Evolutionary conservation across 129 eudicot species (phyloP).

Genomic region (Flaveria linearis): DNA sequence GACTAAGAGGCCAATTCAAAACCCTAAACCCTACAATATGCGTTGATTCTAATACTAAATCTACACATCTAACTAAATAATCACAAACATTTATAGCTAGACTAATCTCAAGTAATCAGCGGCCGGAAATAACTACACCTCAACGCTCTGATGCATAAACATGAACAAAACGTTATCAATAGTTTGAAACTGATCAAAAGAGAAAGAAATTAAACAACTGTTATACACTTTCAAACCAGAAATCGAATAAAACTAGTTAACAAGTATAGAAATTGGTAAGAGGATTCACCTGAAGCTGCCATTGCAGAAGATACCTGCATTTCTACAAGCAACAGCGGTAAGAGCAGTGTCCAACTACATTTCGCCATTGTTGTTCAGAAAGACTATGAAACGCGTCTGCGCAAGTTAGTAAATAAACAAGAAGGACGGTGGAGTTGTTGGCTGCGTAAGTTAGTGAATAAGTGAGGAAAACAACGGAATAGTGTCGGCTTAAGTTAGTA

Average conservation of each 20-base stretch:
- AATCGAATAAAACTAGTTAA: slow-evolving; percentile 18
- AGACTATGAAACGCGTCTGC: slow-evolving; percentile 9
- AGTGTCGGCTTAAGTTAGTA: too few species aligned
- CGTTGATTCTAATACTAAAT: neutral
- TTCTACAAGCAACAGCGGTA: slow-evolving; percentile 37
- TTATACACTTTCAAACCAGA: slow-evolving; percentile 9
- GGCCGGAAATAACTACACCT: neutral
- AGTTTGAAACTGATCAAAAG: neutral
- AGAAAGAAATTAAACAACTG: neutral
- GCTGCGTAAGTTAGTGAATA: slow-evolving; percentile 25
- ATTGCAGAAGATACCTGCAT: slow-evolving; percentile 46
- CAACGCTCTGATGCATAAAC: slow-evolving; percentile 17
- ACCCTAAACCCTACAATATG: slow-evolving; percentile 13
- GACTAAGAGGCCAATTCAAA: slow-evolving; percentile 4
- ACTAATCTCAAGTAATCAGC: slow-evolving; percentile 14
- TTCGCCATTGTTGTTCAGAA: slow-evolving; percentile 36
- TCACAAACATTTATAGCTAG: slow-evolving; percentile 1
- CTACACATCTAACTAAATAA: neutral
- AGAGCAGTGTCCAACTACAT: slow-evolving; percentile 21
- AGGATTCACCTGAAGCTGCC: slow-evolving; percentile 47
- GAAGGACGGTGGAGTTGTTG: too few species aligned
- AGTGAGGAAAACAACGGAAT: too few species aligned
- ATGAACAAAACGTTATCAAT: neutral
- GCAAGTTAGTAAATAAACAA: slow-evolving; percentile 21
- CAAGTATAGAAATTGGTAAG: neutral